Base-by-base conservation (phyloP, 2,329 filamentous ascomycete genomes). In the Coniochaeta pulveracea region DNA sequence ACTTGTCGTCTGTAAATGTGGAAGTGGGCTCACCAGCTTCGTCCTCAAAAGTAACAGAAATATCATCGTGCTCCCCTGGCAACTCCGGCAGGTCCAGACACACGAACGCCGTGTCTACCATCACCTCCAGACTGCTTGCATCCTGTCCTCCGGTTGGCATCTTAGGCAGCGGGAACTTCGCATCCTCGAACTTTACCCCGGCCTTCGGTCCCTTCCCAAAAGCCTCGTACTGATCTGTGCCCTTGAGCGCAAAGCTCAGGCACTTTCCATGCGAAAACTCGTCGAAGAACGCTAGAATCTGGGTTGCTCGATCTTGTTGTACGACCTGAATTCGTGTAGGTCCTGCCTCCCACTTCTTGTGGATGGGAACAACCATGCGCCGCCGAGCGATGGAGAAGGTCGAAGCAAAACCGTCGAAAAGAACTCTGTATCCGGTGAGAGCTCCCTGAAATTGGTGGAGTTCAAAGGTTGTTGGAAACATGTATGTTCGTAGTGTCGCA, bases 261-360 rank as follows among this genome's bases (percentile, higher is more conserved):
- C 83, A 85, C 43, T 85, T 77, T 4, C 86, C 85, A 47, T 93
- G 83, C 26, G 73, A 75, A 55, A 93, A 94, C 38, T 88, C 82
- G 42, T 85, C 79, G 52, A 94, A 91, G 58, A 93, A 95, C 3
- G 79, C 85, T 15, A 93, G 60, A 19, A 95, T 61, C 52, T 93
- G 85, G 15, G 82, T 57, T 10, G 81, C 71, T 47, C 76, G 82
- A 40, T 86, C 82, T 42, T 80, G 78, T 43, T 76, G 68, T 22
- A 94, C 75, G 23, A 94, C 66, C 51, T 94, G 86, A 6, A 94
- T 64, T 22, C 88, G 76, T 7, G 84, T 84, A 23, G 69, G 70
- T n/a, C 69, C 75, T 3, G 86, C 83, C 50, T 93, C 85, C 84
- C 85, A 93, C 55, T 91, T 91, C 60, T 94, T 93, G 61, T 93